A percentile compares a stretch with the other conserved stretches of the same genome.
These are phyloP conservation scores for Fusarium devonianum DNA, from an alignment of 2,329 filamentous ascomycete genomes.

Conservation along the genomic window DNA sequence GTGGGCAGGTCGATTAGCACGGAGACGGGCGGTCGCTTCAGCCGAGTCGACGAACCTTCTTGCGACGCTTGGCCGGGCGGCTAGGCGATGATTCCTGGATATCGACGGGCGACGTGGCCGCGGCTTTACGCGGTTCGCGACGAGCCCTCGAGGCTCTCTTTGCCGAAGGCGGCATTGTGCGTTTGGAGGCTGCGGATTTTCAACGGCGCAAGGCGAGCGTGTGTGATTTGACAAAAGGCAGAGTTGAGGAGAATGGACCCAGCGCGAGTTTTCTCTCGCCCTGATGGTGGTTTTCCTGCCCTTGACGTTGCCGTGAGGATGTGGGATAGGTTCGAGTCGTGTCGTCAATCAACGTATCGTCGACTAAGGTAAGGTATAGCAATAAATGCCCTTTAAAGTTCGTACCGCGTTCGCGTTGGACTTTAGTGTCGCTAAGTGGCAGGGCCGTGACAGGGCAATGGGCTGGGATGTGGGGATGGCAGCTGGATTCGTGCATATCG, in stretches of 20 bases:
- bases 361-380: slow-evolving; percentile 32
- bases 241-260: neutral
- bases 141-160: slow-evolving; percentile 49
- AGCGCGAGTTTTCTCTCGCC: slow-evolving; percentile 1
- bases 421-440: slow-evolving; percentile 41
- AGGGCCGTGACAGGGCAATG: slow-evolving; percentile 34
- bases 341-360: slow-evolving; percentile 37
- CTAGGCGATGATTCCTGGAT: slow-evolving; percentile 64
- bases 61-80: slow-evolving; percentile 70
- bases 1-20: slow-evolving; percentile 2
- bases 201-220: neutral
- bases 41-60: slow-evolving; percentile 56
- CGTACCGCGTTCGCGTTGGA: slow-evolving; percentile 46
- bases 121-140: slow-evolving; percentile 50
- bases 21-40: slow-evolving; percentile 3
- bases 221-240: slow-evolving; percentile 3
- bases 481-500: slow-evolving; percentile 37
- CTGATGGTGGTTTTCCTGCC: slow-evolving; percentile 5
- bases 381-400: slow-evolving; percentile 42
- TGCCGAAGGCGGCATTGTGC: slow-evolving; percentile 48
- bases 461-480: slow-evolving; percentile 24
- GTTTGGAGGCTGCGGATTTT: slow-evolving; percentile 15
- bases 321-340: slow-evolving; percentile 31
- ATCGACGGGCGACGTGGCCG: slow-evolving; percentile 47
- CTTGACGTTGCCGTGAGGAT: slow-evolving; percentile 21